A percentile compares a stretch with the other conserved stretches of the same genome.
phyloP scores from a whole-genome alignment of 306 rosid species.

The Fragaria ananassa region DNA sequence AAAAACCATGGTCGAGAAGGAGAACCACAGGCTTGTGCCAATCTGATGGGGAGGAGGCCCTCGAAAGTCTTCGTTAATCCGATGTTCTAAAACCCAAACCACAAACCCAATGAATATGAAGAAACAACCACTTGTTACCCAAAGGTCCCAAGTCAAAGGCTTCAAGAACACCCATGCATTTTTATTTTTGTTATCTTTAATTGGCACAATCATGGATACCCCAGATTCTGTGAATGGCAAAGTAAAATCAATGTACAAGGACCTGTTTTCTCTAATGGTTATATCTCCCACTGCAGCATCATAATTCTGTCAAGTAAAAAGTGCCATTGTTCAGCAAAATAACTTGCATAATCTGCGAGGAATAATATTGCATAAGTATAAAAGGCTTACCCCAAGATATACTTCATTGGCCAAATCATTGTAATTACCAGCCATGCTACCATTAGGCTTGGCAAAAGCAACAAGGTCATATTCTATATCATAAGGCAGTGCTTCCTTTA shows the following conservation, averaged over 20 bases:
- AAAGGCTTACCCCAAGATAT: conserved; percentile 20
- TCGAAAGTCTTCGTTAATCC: conserved; percentile 27
- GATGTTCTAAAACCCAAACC: conserved; percentile 39
- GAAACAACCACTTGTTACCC: conserved; percentile 23
- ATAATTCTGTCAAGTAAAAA: conserved; percentile 6
- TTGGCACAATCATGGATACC: conserved; percentile 26
- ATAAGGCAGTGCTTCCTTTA: conserved; percentile 14
- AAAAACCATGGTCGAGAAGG: conserved; percentile 14
- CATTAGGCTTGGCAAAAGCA: conserved; percentile 9
- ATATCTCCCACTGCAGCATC: conserved; percentile 37
- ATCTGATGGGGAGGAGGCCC: conserved; percentile 26
- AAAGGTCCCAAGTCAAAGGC: conserved; percentile 34
- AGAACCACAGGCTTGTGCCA: conserved; percentile 21
- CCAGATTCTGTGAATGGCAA: conserved; percentile 32
- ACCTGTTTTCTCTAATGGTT: conserved; percentile 24
- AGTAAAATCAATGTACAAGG: conserved; percentile 29
- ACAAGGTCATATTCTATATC: conserved; percentile 5
- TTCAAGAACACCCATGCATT: conserved; percentile 39
- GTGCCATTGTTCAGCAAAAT: not conserved
- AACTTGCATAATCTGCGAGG: not conserved
- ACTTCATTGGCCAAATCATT: conserved; percentile 24
- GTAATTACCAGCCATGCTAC: conserved; percentile 1
- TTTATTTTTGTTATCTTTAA: not conserved
- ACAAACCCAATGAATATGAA: conserved; percentile 33
- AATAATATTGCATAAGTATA: not conserved